Evolutionary conservation across 2,329 filamentous ascomycete genomes (phyloP).

Genomic region (Cercospora berteroae): DNA sequence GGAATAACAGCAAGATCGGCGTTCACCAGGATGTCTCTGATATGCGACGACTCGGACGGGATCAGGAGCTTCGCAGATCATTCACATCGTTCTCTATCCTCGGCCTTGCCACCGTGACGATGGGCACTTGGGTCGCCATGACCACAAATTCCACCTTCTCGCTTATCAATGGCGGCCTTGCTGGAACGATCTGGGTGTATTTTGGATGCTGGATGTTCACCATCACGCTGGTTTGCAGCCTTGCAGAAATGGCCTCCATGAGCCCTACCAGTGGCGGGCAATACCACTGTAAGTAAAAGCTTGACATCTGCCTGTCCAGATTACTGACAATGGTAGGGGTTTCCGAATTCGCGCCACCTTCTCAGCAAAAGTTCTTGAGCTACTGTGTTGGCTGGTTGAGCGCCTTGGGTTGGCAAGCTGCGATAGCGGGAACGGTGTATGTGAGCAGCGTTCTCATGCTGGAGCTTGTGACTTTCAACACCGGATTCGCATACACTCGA

Average conservation of each 20-base stretch:
- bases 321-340: constrained; percentile 1
- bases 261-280: constrained; percentile 32
- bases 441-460: constrained; percentile 4
- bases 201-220: constrained; percentile 23
- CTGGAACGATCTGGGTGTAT: constrained; percentile 23
- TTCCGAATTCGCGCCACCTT: constrained; percentile 26
- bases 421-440: constrained; percentile 4
- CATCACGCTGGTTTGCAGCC: constrained; percentile 22
- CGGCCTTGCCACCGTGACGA: constrained; percentile 12
- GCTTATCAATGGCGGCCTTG: constrained; percentile 29
- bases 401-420: constrained; percentile 18
- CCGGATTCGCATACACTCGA: constrained; percentile 11
- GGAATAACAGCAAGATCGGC: neutral
- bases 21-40: constrained; percentile 14
- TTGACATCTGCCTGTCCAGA: neutral
- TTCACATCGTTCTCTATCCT: constrained; percentile 15
- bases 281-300: neutral
- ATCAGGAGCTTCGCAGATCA: constrained; percentile 10
- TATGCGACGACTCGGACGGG: constrained; percentile 15
- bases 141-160: constrained; percentile 19
- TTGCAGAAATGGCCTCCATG: constrained; percentile 33
- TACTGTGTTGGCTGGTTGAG: constrained; percentile 19
- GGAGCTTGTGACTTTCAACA: constrained; percentile 10
- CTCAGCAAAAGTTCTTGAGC: constrained; percentile 20
- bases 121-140: constrained; percentile 29